A percentile compares a stretch with the other conserved stretches of the same genome.
phyloP scores from a whole-genome alignment of 2,329 filamentous ascomycete genomes.

The Aphanocladium album region DNA sequence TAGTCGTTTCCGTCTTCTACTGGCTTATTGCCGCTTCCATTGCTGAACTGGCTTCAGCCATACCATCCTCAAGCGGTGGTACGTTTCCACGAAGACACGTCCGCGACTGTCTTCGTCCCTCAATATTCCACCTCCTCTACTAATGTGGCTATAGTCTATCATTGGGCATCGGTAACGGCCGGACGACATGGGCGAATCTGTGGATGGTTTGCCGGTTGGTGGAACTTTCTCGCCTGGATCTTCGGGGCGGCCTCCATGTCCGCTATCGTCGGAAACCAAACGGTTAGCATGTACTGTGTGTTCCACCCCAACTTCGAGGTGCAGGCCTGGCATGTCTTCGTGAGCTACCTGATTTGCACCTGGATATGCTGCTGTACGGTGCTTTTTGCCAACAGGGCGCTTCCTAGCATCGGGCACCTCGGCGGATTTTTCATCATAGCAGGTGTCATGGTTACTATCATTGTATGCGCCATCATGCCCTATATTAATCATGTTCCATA shows the following conservation, averaged over 20 bases:
- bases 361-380: conserved; percentile 16
- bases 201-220: conserved; percentile 48
- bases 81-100: neutral
- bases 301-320: conserved; percentile 14
- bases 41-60: conserved; percentile 43
- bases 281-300: conserved; percentile 18
- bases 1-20: conserved; percentile 45
- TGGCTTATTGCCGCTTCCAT: conserved; percentile 45
- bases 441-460: conserved; percentile 41
- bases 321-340: conserved; percentile 18
- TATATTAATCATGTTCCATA: neutral
- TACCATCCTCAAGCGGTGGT: conserved; percentile 32
- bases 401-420: conserved; percentile 37
- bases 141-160: conserved; percentile 32
- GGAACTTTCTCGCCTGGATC: conserved; percentile 47
- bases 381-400: conserved; percentile 42
- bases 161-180: conserved; percentile 47
- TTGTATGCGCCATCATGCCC: conserved; percentile 38
- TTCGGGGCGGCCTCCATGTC: conserved; percentile 38
- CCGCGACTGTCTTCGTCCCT: neutral
- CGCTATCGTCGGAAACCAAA: conserved; percentile 18
- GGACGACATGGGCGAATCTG: conserved; percentile 37
- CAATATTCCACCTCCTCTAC: neutral
- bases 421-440: conserved; percentile 40
- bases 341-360: conserved; percentile 17